These are phyloP conservation scores for Cryptococcus sp. DNA, from an alignment of 1,284 basidiomycete species.

Conservation along the genomic window DNA sequence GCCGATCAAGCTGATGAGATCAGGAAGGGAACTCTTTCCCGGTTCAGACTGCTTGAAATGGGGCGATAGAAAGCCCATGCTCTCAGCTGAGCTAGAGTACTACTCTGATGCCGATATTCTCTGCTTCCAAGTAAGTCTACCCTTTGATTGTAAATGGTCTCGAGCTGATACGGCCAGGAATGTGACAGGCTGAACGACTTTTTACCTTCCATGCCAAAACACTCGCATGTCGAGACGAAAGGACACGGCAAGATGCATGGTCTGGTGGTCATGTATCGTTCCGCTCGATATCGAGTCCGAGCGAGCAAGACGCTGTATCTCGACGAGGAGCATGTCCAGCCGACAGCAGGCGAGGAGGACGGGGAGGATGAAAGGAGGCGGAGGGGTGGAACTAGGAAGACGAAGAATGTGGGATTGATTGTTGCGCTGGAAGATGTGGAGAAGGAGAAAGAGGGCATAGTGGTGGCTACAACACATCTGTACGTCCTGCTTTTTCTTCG, in stretches of 20 bases:
- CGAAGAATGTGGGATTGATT: slow-evolving; percentile 75
- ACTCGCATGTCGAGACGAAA: slow-evolving; percentile 55
- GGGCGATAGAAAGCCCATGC: slow-evolving; percentile 64
- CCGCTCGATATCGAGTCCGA: slow-evolving; percentile 51
- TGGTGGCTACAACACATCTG: slow-evolving; percentile 62
- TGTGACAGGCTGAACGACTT: slow-evolving; percentile 60
- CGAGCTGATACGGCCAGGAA: slow-evolving; percentile 26
- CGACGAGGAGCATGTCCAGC: slow-evolving; percentile 54
- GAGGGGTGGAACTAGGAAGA: slow-evolving; percentile 61
- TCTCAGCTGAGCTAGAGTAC: slow-evolving; percentile 63
- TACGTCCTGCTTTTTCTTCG: slow-evolving; percentile 15
- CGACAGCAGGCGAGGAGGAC: background rate
- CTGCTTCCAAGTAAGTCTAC: slow-evolving; percentile 66
- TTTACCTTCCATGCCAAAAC: slow-evolving; percentile 53
- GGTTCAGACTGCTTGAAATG: slow-evolving; percentile 69
- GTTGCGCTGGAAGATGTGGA: slow-evolving; percentile 57
- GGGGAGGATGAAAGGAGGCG: slow-evolving; percentile 26
- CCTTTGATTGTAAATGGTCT: background rate
- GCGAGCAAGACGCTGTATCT: slow-evolving; percentile 56
- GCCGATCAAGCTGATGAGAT: background rate
- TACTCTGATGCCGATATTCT: slow-evolving; percentile 62
- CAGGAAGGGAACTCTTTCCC: slow-evolving; percentile 79
- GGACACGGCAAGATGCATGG: slow-evolving; percentile 74
- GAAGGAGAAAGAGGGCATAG: slow-evolving; percentile 48
- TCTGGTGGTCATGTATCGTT: slow-evolving; percentile 68